Base-by-base conservation (phyloP, 2,329 filamentous ascomycete species). In the Pyrenochaeta sp. region DNA sequence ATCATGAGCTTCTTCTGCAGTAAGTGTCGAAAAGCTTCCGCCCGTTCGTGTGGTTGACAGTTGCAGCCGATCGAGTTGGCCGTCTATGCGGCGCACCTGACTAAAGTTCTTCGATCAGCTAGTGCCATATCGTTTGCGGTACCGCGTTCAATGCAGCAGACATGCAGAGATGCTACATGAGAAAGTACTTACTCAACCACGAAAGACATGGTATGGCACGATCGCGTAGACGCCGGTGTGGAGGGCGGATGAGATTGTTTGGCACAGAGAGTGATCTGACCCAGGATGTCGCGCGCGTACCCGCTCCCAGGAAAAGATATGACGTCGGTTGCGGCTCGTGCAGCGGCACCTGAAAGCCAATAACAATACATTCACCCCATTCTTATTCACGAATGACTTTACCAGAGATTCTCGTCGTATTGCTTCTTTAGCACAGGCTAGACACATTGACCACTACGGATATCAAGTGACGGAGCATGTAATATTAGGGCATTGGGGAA, bases 61-160 rank as follows among this genome's bases (percentile, higher is more conserved):
- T 62, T 86, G 83, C 47, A 87, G 71, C 46, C 80, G 82, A 63
- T 87, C 85, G 47, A 87, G 77, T 59, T 84, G 82, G 51, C 78
- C 77, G 69, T 87, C 85, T 58, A 87, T 80, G 44, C 79, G 80
- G 50, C 80, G 82, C 51, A 86, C 76, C 64, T 85, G 83, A 71
- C 83, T 85, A 56, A 14, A 27, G 4, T 5, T 31, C 11, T 20
- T 17, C 15, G n/a, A 21, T 65, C 50, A 62, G 63, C 43, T 32
- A 14, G 2, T 17, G 10, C 1, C 23, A 11, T 12, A 12, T 20
- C 20, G 33, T 40, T 30, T 21, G 27, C 12, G 21, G 18, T 29
- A 11, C 2, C 31, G 11, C 42, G n/a, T 20, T 12, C 9, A 40
- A 47, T 15, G 27, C 20, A 23, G 3, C 23, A n/a, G n/a, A 17